Conservation (phyloP, 2,329 filamentous ascomycete genomes). For the Diaporthe velutina region DNA sequence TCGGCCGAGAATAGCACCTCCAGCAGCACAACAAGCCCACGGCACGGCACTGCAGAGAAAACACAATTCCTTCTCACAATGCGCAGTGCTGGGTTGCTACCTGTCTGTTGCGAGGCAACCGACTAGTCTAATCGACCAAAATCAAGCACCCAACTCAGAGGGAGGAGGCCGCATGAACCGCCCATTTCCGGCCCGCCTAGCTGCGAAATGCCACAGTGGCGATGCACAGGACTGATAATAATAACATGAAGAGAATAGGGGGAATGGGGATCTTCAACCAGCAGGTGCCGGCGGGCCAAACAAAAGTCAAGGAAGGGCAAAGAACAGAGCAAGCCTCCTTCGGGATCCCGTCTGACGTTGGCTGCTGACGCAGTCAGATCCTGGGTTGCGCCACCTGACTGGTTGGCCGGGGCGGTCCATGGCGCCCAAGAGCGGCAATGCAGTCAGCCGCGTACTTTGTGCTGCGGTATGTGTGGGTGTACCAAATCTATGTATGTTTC, state of each 20-base stretch:
- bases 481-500: background rate
- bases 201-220: background rate
- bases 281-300: background rate
- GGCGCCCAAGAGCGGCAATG: slow-evolving; percentile 7
- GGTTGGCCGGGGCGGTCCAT: background rate
- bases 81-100: background rate
- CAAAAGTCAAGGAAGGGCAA: background rate
- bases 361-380: slow-evolving; percentile 21
- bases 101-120: slow-evolving; percentile 14
- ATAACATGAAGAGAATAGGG: background rate
- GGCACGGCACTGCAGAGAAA: background rate
- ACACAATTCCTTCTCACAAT: background rate
- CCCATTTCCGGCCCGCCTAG: background rate
- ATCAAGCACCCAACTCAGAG: background rate
- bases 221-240: background rate
- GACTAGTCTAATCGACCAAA: background rate
- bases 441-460: slow-evolving; percentile 1
- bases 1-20: slow-evolving; percentile 1
- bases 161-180: background rate
- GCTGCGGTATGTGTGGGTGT: background rate
- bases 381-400: slow-evolving; percentile 1
- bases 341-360: slow-evolving; percentile 16
- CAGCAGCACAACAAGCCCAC: too few species aligned
- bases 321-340: background rate
- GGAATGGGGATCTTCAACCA: background rate